phyloP scores from a whole-genome alignment of 768 basidiomycete species.

The Lentinula aciculospora region DNA sequence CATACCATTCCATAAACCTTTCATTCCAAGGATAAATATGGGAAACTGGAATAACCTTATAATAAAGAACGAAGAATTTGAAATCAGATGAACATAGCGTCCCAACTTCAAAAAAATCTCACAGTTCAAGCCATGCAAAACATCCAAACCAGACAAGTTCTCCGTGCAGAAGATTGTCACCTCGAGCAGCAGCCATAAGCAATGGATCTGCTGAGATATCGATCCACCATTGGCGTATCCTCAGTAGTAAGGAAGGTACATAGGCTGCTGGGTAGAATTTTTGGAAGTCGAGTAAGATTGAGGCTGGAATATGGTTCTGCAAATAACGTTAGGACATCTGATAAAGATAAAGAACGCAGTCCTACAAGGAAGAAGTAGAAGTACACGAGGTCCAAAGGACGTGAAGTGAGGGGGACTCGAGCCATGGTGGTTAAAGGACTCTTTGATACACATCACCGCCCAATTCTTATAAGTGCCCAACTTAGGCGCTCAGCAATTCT shows the following conservation, averaged over 20 bases:
- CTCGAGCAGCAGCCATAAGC: slow-evolving; percentile 45
- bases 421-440: background rate
- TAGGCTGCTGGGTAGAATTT: slow-evolving; percentile 49
- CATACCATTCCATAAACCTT: slow-evolving; percentile 52
- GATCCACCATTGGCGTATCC: slow-evolving; percentile 46
- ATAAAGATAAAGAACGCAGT: background rate
- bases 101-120: background rate
- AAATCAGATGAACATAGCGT: background rate
- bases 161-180: slow-evolving; percentile 22
- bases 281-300: slow-evolving; percentile 69
- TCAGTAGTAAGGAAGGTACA: slow-evolving; percentile 41
- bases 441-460: background rate
- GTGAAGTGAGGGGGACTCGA: slow-evolving; percentile 14
- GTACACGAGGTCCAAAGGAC: slow-evolving; percentile 65
- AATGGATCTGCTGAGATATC: slow-evolving; percentile 62
- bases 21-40: slow-evolving; percentile 64
- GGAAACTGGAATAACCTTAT: slow-evolving; percentile 68
- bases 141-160: slow-evolving; percentile 24
- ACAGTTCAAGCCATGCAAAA: slow-evolving; percentile 5
- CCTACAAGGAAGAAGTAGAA: slow-evolving; percentile 65
- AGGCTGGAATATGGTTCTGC: slow-evolving; percentile 60
- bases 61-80: background rate
- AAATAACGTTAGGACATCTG: background rate
- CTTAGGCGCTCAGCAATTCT: background rate
- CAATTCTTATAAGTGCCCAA: background rate